Evolutionary conservation across 2,329 filamentous ascomycete species (phyloP).

Genomic region (Chaetomium sp.): DNA sequence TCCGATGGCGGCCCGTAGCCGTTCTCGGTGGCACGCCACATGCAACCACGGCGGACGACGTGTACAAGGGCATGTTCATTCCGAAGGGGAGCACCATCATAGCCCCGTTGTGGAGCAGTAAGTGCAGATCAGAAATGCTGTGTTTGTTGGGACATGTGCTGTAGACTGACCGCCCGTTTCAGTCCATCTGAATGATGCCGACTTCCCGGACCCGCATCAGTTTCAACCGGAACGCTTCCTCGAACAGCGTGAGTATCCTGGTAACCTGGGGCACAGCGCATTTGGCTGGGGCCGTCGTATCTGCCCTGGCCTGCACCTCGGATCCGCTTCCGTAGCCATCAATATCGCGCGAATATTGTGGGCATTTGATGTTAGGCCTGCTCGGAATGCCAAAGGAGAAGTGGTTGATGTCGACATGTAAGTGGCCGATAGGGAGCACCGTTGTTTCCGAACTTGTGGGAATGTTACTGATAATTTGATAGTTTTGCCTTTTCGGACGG

Average conservation of each 20-base stretch:
- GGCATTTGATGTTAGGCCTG: conserved; percentile 50
- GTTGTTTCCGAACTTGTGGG: neutral
- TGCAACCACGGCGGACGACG: conserved; percentile 47
- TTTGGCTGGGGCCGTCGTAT: conserved; percentile 48
- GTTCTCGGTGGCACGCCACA: conserved; percentile 50
- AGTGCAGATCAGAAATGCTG: conserved; percentile 30
- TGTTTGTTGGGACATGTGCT: neutral
- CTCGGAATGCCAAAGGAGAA: conserved; percentile 37
- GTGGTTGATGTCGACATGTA: conserved; percentile 46
- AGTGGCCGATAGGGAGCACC: conserved; percentile 21
- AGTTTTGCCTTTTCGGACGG: conserved; percentile 48
- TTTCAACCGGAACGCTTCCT: conserved; percentile 45
- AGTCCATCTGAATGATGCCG: conserved; percentile 47
- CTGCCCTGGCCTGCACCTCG: conserved; percentile 53
- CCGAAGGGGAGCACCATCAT: conserved; percentile 48
- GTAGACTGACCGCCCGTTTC: neutral
- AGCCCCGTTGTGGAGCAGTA: conserved; percentile 48
- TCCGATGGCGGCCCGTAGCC: conserved; percentile 47
- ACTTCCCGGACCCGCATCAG: conserved; percentile 46
- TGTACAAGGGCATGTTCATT: conserved; percentile 49
- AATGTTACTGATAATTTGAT: neutral
- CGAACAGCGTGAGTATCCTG: conserved; percentile 42
- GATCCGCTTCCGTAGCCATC: conserved; percentile 51
- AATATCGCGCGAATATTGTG: conserved; percentile 54
- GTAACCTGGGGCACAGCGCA: conserved; percentile 43